Evolutionary conservation across 768 basidiomycete genomes (phyloP).

Genomic region (Trametes villosa): DNA sequence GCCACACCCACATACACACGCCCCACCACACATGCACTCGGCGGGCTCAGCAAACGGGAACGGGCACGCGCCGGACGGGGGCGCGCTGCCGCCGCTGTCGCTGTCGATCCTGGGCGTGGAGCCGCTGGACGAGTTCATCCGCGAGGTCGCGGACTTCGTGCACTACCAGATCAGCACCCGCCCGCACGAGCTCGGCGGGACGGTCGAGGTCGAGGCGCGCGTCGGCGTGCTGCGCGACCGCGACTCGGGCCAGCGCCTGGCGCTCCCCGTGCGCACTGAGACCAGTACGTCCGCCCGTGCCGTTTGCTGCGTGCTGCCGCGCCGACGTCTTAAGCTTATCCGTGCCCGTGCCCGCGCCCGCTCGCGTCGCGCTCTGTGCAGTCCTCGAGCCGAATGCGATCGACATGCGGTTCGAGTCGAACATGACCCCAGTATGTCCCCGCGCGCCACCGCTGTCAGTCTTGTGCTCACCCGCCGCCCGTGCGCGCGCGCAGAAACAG

Average conservation of each 20-base stretch:
- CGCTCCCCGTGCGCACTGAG: conserved; percentile 78
- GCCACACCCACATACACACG: conserved; percentile 21
- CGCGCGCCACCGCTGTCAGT: conserved; percentile 7
- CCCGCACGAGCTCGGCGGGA: conserved; percentile 51
- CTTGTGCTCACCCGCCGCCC: neutral
- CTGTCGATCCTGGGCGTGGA: conserved; percentile 87
- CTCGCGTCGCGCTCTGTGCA: conserved; percentile 35
- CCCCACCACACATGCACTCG: neutral
- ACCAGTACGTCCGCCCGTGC: conserved; percentile 62
- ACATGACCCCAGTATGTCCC: conserved; percentile 78
- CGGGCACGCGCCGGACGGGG: conserved; percentile 1
- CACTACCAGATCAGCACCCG: conserved; percentile 68
- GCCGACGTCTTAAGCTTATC: neutral
- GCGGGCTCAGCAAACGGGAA: neutral
- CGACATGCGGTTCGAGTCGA: conserved; percentile 84
- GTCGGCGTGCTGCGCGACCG: conserved; percentile 75
- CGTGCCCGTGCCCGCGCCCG: neutral
- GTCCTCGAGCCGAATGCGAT: conserved; percentile 67
- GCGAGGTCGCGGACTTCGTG: conserved; percentile 88
- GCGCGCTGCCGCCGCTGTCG: conserved; percentile 62
- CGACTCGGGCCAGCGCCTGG: conserved; percentile 56
- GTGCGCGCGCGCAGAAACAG: conserved; percentile 59
- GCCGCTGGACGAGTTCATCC: conserved; percentile 91
- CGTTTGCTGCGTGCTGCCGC: neutral
- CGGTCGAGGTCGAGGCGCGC: conserved; percentile 91